Percentiles rank a stretch among this genome's conserved stretches.
Conservation (phyloP, 805 yeast species). For the Yamadazyma sp. region DNA sequence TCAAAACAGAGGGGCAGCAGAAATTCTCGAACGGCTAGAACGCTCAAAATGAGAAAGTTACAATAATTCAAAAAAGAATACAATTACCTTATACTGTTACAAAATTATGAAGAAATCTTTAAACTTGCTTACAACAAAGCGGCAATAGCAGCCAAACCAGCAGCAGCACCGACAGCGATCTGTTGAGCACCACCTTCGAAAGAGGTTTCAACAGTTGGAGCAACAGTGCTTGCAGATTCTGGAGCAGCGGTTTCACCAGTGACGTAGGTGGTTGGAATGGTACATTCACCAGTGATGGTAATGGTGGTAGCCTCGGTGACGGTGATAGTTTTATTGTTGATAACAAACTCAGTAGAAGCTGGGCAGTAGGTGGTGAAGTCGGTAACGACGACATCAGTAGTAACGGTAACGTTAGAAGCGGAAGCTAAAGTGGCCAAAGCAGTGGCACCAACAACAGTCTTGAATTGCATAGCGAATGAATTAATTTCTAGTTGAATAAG, state of each 20-base stretch:
- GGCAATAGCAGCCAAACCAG: slow-evolving; percentile 53
- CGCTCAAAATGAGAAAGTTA: no score
- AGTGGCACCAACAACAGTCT: slow-evolving; percentile 34
- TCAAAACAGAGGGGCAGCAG: no score
- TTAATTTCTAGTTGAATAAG: slow-evolving; percentile 5
- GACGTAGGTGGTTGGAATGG: slow-evolving; percentile 51
- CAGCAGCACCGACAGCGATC: slow-evolving; percentile 49
- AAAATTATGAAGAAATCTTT: slow-evolving; percentile 5
- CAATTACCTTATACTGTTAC: slow-evolving; percentile 8
- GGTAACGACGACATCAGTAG: slow-evolving; percentile 60
- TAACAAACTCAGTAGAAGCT: slow-evolving; percentile 60
- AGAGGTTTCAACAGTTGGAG: slow-evolving; percentile 27
- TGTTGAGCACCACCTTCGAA: slow-evolving; percentile 40
- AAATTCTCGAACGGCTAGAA: no score
- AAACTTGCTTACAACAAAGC: slow-evolving; percentile 42
- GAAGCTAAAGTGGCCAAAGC: slow-evolving; percentile 46
- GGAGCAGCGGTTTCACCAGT: slow-evolving; percentile 22
- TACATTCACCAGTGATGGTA: slow-evolving; percentile 87
- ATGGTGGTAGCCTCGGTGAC: slow-evolving; percentile 79
- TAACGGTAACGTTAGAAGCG: slow-evolving; percentile 48
- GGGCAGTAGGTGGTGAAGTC: slow-evolving; percentile 81
- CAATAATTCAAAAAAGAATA: no score
- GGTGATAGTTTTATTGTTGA: slow-evolving; percentile 68
- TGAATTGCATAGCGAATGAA: slow-evolving; percentile 35
- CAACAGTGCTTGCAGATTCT: slow-evolving; percentile 18